Evolutionary conservation across 306 rosid species (phyloP).

Genomic region (Ormosia emarginata): DNA sequence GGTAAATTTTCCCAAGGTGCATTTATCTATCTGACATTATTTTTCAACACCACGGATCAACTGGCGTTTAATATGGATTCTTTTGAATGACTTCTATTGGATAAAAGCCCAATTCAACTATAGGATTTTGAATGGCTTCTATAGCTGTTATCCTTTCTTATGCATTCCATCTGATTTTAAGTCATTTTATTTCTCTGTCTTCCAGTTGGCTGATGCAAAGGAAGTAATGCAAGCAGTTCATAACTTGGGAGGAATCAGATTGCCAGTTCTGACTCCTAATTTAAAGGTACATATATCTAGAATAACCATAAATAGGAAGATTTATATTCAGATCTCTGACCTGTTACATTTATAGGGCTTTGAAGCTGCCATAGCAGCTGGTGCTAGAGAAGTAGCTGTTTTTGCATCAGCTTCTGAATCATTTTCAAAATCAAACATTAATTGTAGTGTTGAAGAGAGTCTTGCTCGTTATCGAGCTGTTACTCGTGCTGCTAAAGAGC

Average conservation of each 20-base stretch:
- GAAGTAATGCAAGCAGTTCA: constrained; percentile 75
- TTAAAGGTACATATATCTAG: constrained; percentile 48
- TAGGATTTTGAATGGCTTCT: not conserved
- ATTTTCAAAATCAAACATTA: constrained; percentile 84
- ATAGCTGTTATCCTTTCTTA: not conserved
- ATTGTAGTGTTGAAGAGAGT: constrained; percentile 85
- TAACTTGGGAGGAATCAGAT: constrained; percentile 51
- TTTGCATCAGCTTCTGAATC: constrained; percentile 95
- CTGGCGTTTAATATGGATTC: not conserved
- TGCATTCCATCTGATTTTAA: not conserved
- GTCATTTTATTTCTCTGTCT: constrained; percentile 1
- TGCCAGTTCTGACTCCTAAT: constrained; percentile 90
- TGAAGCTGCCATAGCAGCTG: constrained; percentile 86
- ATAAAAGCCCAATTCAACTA: not conserved
- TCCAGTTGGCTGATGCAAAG: constrained; percentile 81
- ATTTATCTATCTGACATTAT: constrained; percentile 6
- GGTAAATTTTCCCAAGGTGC: not conserved
- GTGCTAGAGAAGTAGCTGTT: constrained; percentile 84
- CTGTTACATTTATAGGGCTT: constrained; percentile 56
- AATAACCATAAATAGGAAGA: not conserved
- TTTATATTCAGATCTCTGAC: constrained; percentile 11
- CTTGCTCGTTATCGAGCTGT: constrained; percentile 66
- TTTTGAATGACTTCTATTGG: not conserved
- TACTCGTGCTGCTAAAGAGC: constrained; percentile 72
- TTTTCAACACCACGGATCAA: not conserved